phyloP scores from a whole-genome alignment of 2,329 filamentous ascomycete species.

The Neonectria neomacrospora region DNA sequence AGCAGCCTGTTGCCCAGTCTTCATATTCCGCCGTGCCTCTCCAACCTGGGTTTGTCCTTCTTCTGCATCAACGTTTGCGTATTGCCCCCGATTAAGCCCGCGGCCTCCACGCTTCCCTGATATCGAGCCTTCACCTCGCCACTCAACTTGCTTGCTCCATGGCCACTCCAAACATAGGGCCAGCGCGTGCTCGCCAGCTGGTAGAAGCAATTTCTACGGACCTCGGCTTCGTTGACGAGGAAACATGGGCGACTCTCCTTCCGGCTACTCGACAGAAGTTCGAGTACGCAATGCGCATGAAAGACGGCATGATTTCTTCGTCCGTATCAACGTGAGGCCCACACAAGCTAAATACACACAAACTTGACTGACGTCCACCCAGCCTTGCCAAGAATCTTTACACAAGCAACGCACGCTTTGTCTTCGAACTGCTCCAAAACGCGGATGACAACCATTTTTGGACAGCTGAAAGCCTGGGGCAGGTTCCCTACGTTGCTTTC shows the following conservation, averaged over 20 bases:
- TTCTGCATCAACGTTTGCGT: background rate
- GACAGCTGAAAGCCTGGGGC: background rate
- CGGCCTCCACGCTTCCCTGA: background rate
- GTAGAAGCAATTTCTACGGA: background rate
- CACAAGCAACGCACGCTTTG: conserved; percentile 11
- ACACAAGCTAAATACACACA: background rate
- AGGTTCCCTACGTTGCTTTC: conserved; percentile 14
- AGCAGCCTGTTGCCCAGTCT: background rate
- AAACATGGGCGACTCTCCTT: background rate
- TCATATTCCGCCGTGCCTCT: background rate
- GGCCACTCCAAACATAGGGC: background rate
- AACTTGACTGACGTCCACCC: background rate
- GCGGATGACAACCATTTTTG: conserved; percentile 18
- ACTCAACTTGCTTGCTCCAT: background rate
- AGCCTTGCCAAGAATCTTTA: conserved; percentile 17
- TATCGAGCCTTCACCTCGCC: background rate
- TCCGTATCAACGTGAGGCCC: background rate
- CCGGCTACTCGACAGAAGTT: background rate
- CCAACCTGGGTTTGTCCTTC: background rate
- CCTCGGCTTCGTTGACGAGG: conserved; percentile 1
- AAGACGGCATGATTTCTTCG: conserved; percentile 5
- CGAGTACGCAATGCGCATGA: conserved; percentile 3
- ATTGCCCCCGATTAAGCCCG: background rate
- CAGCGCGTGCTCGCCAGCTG: background rate
- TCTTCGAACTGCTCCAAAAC: conserved; percentile 26